Evolutionary conservation across 768 basidiomycete species (phyloP), one percentile per base, ranked within the genome.

Genomic region (Pleurotus giganteus): DNA sequence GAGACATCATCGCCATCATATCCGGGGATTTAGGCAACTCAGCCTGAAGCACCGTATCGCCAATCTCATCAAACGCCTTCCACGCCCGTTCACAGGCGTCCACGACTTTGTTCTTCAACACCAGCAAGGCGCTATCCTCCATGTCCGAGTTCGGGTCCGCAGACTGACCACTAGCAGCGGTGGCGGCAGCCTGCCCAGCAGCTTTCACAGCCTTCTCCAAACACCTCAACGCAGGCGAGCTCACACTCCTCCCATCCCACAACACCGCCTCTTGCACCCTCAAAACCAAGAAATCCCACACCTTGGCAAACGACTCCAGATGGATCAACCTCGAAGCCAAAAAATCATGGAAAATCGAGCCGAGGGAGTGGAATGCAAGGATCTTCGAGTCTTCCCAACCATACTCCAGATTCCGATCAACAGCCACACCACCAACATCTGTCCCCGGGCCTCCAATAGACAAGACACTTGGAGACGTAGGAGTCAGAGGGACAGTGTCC

Each of bases 311-410:
- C 2, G 85, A 82, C 0, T 82, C 74, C 2, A 96, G 77, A 34
- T 77, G 75, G 70, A 91, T 83, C 56, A 98, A 81, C 65, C 88
- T 89, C 3, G 80, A 71, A 1, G 82, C 70, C 9, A 94, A 66
- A 72, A 95, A 97, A 47, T 90, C 87, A 59, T 82, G 79, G 66
- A 96, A 85, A 54, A 98, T 87, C 0, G 86, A 82, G 1, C 93
- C 92, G 34, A 92, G 79, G 1, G 91, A 94, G 46, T 88, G 82
- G 44, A 97, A 70, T 0, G 93, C 91, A 28, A 98, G 81, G 24
- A 87, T 84, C 66, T 92, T 91, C 0, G 91, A 91, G 58, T 96
- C 94, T 64, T 92, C 89, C 87, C 91, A 94, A 24, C 85, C 78
- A 43, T 83, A 77, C 52, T 67, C 63, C 23, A 21, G 46, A 8